Base-by-base conservation (phyloP, 345 rosid species). In the Viola odorata region DNA sequence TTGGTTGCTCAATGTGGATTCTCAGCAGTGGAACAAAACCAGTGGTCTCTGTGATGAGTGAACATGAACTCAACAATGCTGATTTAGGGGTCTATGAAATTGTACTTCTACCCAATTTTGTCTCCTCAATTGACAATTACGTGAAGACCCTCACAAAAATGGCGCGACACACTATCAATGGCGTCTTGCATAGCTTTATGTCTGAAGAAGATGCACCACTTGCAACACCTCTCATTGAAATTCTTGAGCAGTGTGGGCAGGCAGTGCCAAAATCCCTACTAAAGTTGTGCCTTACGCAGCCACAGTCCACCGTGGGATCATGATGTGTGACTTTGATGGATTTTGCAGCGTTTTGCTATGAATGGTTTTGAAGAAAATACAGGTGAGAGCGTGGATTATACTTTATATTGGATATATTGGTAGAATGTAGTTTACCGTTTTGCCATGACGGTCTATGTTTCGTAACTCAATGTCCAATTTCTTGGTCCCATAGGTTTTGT, bases 161-260 rank as follows among this genome's bases (percentile, higher is more conserved):
- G 83, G 89, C 89, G 7, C 81, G 80, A 42, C 59, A 75, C 32
- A 77, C 78, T n/a, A 74, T 76, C 65, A 13, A 57, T 0, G 85
- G 95, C n/a, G 44, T 61, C 39, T 57, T 84, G 58, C 80, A 80
- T 45, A 74, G 82, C 80, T 74, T 78, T 71, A 12, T 89, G 15
- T 70, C 79, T 0, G 56, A 68, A 41, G 78, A 78, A 32, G 81
- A 84, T 40, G 84, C 70, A 0, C 53, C 6, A 8, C 55, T 64
- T 4, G 77, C 77, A 8, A 80, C 66, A 52, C 55, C 79, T n/a
- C 69, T 83, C 70, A 68, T 77, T 65, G 65, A 66, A 69, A 64
- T 79, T 45, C 78, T 89, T 2, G 75, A 81, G 77, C 69, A 77
- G 56, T 86, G 85, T 63, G 75, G 73, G 48, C 88, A 81, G 72